Conservation (phyloP, 1,284 basidiomycete genomes). For the Cutaneotrichosporon cutaneum region DNA sequence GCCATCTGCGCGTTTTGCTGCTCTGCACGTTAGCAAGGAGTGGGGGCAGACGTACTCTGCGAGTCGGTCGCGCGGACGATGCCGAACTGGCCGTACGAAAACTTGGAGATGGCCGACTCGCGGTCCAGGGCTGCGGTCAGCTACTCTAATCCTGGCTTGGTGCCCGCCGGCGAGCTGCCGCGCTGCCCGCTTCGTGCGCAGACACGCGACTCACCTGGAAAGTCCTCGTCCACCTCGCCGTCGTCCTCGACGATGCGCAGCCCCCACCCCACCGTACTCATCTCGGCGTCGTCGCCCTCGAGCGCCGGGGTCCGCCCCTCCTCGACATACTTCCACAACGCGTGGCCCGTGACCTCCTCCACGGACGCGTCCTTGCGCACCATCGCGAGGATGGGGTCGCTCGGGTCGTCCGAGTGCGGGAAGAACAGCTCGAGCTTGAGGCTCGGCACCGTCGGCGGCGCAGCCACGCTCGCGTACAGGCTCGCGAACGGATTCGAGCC, state of each 20-base stretch:
- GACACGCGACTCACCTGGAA: constrained; percentile 66
- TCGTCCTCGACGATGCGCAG: constrained; percentile 93
- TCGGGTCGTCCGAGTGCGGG: constrained; percentile 70
- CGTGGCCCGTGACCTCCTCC: constrained; percentile 94
- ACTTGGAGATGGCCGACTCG: constrained; percentile 77
- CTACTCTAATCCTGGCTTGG: too few species aligned
- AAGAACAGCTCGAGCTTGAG: constrained; percentile 78
- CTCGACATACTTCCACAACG: constrained; percentile 88
- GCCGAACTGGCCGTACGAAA: constrained; percentile 88
- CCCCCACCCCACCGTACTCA: constrained; percentile 87
- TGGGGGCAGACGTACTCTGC: too few species aligned
- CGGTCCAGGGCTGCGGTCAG: constrained; percentile 78
- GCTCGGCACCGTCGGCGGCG: constrained; percentile 47
- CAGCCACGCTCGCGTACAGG: constrained; percentile 53
- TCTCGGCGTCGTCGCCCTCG: constrained; percentile 54
- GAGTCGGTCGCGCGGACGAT: constrained; percentile 67
- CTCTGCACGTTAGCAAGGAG: too few species aligned
- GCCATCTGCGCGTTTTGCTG: constrained; percentile 76
- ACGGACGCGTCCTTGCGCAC: constrained; percentile 86
- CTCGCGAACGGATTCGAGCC: constrained; percentile 51
- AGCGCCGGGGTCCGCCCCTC: constrained; percentile 73
- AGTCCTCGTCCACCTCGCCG: constrained; percentile 98
- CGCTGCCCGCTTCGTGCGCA: too few species aligned
- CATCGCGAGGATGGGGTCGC: constrained; percentile 56
- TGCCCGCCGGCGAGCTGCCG: too few species aligned